These are phyloP conservation scores for Gossypium mustelinum DNA, from an alignment of 345 rosid species.

Conservation along the genomic window DNA sequence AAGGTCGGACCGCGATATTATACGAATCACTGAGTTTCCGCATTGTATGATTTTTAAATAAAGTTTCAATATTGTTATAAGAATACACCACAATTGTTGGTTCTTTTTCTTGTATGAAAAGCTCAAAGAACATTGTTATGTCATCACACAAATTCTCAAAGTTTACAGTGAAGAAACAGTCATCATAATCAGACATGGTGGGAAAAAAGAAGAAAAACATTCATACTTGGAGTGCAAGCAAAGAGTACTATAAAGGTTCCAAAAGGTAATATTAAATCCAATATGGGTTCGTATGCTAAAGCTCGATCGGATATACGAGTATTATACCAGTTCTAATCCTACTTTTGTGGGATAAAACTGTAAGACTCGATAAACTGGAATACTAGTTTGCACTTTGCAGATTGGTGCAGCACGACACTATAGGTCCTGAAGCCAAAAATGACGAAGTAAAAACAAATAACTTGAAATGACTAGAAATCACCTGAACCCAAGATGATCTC, in stretches of 20 bases:
- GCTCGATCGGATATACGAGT: not conserved
- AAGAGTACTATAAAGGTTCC: not conserved
- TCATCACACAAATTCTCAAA: not conserved
- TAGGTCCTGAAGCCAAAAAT: not conserved
- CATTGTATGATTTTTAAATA: no score
- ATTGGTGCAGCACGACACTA: not conserved
- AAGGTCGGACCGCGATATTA: no score
- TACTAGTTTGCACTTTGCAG: not conserved
- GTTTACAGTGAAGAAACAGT: not conserved
- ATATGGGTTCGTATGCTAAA: not conserved
- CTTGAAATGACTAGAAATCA: no score
- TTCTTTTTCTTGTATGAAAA: not conserved
- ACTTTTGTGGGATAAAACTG: not conserved
- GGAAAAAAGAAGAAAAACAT: not conserved
- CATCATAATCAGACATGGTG: not conserved
- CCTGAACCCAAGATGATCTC: no score
- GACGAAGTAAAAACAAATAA: no score
- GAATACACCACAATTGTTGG: not conserved
- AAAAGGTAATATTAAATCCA: not conserved
- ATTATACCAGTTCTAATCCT: not conserved
- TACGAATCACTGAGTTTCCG: no score
- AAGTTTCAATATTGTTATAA: not conserved
- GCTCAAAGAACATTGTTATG: not conserved
- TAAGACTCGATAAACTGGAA: not conserved
- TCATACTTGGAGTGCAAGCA: not conserved